Evolutionary conservation across 2,329 filamentous ascomycete genomes (phyloP).

Genomic region (Pseudocercospora cruenta): DNA sequence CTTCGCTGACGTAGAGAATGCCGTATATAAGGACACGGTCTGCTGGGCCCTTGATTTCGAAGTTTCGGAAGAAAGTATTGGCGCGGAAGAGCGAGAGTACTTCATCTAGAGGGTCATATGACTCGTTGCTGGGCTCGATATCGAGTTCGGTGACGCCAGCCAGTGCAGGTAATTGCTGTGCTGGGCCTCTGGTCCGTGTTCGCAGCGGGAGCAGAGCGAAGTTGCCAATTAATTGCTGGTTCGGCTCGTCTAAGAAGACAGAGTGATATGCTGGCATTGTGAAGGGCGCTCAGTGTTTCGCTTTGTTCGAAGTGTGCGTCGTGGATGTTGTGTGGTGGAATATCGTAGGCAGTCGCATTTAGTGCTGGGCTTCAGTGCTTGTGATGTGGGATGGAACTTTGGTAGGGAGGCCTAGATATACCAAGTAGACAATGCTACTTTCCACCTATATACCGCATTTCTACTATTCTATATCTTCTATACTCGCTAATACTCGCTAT

Average conservation of each 20-base stretch:
- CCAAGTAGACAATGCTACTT: too few relatives aligned
- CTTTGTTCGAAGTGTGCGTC: background rate
- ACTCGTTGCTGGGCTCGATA: conserved; percentile 81
- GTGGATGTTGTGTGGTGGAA: background rate
- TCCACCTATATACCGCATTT: too few relatives aligned
- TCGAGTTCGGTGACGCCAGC: conserved; percentile 59
- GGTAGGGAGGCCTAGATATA: too few relatives aligned
- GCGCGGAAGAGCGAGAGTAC: conserved; percentile 90
- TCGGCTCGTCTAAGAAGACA: conserved; percentile 84
- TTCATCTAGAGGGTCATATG: conserved; percentile 96
- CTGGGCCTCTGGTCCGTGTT: conserved; percentile 92
- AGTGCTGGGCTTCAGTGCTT: background rate
- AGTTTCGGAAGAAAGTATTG: conserved; percentile 99
- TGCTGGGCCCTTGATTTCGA: conserved; percentile 95
- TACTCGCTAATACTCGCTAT: too few relatives aligned
- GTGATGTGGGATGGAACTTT: background rate
- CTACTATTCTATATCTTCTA: too few relatives aligned
- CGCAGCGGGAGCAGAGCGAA: conserved; percentile 93
- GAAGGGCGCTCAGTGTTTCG: background rate
- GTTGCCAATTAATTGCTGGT: conserved; percentile 75
- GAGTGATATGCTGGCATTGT: conserved; percentile 79
- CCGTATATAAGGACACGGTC: conserved; percentile 95
- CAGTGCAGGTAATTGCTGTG: conserved; percentile 74
- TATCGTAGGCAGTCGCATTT: conserved; percentile 15
- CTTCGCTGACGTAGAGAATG: conserved; percentile 92